These are phyloP conservation scores for Orbilia blumenaviensis DNA, from an alignment of 2,329 filamentous ascomycete species.

Conservation along the genomic window DNA sequence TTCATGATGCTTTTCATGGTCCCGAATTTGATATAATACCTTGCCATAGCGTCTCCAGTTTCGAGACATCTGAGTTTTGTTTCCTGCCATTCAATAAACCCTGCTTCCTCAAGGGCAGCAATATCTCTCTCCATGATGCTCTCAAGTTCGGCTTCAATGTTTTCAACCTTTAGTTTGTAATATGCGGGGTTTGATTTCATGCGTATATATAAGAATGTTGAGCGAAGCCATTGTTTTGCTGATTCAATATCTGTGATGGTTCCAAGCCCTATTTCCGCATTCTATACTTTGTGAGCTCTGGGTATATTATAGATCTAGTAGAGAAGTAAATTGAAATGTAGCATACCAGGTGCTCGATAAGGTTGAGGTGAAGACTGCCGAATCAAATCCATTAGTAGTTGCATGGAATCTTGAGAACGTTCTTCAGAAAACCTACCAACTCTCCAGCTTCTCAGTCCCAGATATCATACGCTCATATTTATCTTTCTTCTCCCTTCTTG, in stretches of 20 bases:
- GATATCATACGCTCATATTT: constrained; percentile 78
- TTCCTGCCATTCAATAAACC: constrained; percentile 65
- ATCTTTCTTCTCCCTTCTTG: constrained; percentile 70
- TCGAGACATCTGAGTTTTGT: constrained; percentile 71
- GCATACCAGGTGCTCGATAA: constrained; percentile 75
- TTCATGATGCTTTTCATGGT: constrained; percentile 78
- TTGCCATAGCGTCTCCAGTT: constrained; percentile 81
- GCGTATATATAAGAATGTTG: constrained; percentile 81
- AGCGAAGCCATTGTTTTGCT: constrained; percentile 77
- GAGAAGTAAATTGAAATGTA: not conserved
- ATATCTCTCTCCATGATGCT: constrained; percentile 77
- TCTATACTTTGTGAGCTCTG: constrained; percentile 61
- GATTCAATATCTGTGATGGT: constrained; percentile 73
- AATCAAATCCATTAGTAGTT: not conserved
- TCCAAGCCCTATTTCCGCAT: constrained; percentile 81
- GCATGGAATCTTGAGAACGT: not conserved
- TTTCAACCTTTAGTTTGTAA: constrained; percentile 72
- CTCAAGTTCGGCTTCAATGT: constrained; percentile 72
- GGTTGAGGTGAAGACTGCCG: constrained; percentile 73
- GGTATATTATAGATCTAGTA: not conserved
- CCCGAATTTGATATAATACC: constrained; percentile 80
- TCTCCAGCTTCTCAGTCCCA: constrained; percentile 78
- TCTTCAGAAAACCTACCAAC: constrained; percentile 64
- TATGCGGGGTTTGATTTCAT: constrained; percentile 75
- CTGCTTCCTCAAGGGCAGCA: constrained; percentile 69